Percentiles rank a stretch among this genome's conserved stretches.
Conservation (phyloP, 2,329 filamentous ascomycete genomes). For the Aspergillus candidus region DNA sequence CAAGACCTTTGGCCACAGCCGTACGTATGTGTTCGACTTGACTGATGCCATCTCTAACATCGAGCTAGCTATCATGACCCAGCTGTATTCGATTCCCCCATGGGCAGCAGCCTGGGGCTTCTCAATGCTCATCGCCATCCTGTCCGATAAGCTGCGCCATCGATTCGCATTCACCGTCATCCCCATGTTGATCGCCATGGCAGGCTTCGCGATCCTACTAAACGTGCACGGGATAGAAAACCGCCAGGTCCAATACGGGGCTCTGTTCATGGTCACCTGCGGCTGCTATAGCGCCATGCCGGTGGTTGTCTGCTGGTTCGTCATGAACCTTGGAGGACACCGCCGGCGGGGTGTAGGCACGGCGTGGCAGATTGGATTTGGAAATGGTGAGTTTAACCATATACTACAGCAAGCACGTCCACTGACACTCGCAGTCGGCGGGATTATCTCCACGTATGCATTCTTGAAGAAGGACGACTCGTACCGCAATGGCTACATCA, state of each 20-base stretch:
- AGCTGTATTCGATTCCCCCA: slow-evolving; percentile 49
- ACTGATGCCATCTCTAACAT: slow-evolving; percentile 2
- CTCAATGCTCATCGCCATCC: slow-evolving; percentile 65
- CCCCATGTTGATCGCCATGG: slow-evolving; percentile 62
- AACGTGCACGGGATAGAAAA: slow-evolving; percentile 57
- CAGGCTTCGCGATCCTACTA: slow-evolving; percentile 70
- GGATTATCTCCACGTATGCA: slow-evolving; percentile 68
- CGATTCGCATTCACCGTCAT: slow-evolving; percentile 67
- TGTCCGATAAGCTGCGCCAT: slow-evolving; percentile 66
- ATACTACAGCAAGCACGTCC: background rate
- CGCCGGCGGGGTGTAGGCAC: slow-evolving; percentile 63
- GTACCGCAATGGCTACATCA: slow-evolving; percentile 68
- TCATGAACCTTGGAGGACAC: slow-evolving; percentile 71
- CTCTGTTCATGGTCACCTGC: slow-evolving; percentile 74
- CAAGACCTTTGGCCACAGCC: slow-evolving; percentile 56
- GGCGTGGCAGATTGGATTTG: slow-evolving; percentile 73
- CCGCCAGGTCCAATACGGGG: slow-evolving; percentile 63
- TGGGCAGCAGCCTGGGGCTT: slow-evolving; percentile 72
- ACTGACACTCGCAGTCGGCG: slow-evolving; percentile 49
- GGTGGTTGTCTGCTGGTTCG: slow-evolving; percentile 76
- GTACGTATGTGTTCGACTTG: slow-evolving; percentile 21
- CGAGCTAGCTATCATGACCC: slow-evolving; percentile 42
- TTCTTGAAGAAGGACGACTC: slow-evolving; percentile 64
- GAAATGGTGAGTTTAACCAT: slow-evolving; percentile 47
- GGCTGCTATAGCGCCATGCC: slow-evolving; percentile 86